A percentile compares a stretch with the other conserved stretches of the same genome.
Conservation (phyloP, 345 rosid genomes). For the Arabidopsis suecica region DNA sequence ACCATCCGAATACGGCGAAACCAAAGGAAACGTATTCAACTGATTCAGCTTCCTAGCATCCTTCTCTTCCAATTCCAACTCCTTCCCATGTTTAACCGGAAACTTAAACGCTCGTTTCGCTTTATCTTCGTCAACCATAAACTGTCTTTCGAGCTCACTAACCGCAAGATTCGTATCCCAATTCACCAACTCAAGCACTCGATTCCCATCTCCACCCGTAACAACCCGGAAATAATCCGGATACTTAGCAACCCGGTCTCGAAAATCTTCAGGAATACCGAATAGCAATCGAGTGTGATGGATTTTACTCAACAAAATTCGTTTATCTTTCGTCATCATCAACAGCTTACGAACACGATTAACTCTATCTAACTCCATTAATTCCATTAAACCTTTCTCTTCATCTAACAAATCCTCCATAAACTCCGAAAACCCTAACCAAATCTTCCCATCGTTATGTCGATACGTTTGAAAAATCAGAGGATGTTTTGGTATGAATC, state of each 20-base stretch:
- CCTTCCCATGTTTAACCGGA: constrained; percentile 69
- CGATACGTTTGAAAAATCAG: constrained; percentile 67
- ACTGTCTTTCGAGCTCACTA: constrained; percentile 67
- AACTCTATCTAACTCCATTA: constrained; percentile 70
- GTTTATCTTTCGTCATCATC: constrained; percentile 80
- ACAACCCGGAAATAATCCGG: constrained; percentile 66
- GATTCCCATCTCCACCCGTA: constrained; percentile 64
- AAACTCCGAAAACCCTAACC: constrained; percentile 77
- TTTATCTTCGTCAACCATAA: constrained; percentile 66
- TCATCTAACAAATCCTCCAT: constrained; percentile 72
- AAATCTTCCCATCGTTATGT: constrained; percentile 68
- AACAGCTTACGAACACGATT: constrained; percentile 64
- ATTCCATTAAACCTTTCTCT: constrained; percentile 57
- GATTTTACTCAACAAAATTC: constrained; percentile 72
- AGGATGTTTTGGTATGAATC: constrained; percentile 67
- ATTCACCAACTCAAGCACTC: constrained; percentile 71
- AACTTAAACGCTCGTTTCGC: constrained; percentile 69
- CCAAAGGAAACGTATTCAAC: constrained; percentile 74
- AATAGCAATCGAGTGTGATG: constrained; percentile 74
- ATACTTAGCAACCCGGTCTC: constrained; percentile 71
- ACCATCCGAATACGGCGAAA: constrained; percentile 85
- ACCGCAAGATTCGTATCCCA: constrained; percentile 78
- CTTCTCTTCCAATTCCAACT: constrained; percentile 61
- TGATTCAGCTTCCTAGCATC: constrained; percentile 61
- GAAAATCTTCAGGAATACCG: constrained; percentile 88